A percentile compares a stretch with the other conserved stretches of the same genome.
Conservation (phyloP, 768 basidiomycete genomes). For the Hydnum rufescens region DNA sequence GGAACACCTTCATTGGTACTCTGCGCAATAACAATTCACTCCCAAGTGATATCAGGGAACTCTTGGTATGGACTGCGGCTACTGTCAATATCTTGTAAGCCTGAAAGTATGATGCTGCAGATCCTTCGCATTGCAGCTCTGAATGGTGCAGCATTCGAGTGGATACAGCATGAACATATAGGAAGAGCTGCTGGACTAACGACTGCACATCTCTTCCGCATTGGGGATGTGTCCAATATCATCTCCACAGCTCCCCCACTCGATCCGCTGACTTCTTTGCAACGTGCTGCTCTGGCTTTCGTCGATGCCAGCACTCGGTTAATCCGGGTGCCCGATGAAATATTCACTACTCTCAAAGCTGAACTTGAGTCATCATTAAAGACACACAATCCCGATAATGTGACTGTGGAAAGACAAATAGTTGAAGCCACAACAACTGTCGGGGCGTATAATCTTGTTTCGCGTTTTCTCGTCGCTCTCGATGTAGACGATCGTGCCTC, state of each 20-base stretch:
- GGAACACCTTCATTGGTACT: background rate
- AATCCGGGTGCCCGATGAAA: constrained; percentile 16
- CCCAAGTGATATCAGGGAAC: background rate
- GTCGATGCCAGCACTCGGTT: constrained; percentile 17
- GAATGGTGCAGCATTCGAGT: constrained; percentile 15
- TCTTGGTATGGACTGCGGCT: background rate
- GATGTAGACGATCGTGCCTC: constrained; percentile 19
- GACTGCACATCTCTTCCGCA: constrained; percentile 16
- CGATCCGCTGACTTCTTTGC: constrained; percentile 14
- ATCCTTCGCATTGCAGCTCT: constrained; percentile 16
- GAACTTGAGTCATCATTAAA: background rate
- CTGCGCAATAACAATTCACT: background rate
- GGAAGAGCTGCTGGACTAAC: constrained; percentile 18
- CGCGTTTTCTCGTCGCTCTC: constrained; percentile 18
- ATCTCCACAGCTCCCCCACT: constrained; percentile 3
- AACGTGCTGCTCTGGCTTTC: constrained; percentile 17
- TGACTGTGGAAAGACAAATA: constrained; percentile 17
- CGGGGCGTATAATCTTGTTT: constrained; percentile 18
- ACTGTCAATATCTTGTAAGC: background rate
- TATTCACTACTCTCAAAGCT: constrained; percentile 13
- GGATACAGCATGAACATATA: constrained; percentile 18
- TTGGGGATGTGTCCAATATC: constrained; percentile 15
- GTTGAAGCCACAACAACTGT: constrained; percentile 18
- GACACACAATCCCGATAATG: constrained; percentile 8
- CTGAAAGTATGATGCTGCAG: constrained; percentile 9